Evolutionary conservation across 805 yeast genomes (phyloP), one percentile per base, ranked within the genome.

Genomic region (Cyberlindnera euphorbiiphila): DNA sequence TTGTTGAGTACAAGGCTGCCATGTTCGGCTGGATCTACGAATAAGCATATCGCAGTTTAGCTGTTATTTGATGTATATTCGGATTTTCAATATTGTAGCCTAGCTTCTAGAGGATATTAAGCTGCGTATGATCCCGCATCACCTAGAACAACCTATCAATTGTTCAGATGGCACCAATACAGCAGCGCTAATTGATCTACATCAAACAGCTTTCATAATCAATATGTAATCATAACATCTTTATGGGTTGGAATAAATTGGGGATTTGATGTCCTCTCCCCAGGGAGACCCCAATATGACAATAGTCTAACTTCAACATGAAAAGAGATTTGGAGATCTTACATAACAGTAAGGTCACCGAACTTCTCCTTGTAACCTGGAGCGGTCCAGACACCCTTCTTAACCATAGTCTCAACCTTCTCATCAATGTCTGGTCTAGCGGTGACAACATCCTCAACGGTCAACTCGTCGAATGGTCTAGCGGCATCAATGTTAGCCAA

Each of bases 361-460:
- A 93, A 93, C 81, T 89, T 93, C 71, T 93, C 98, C 71, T 85
- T 81, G 81, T 93, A 93, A 58, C 96, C 96, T 58, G 98, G 98
- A 55, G 89, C 95, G 61, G 85, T 86, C 94, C 96, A 89, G 74
- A 85, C 85, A 69, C 96, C 96, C 76, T 89, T 82, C 77, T 82
- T 78, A 58, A 93, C 88, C 93, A 91, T 82, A 71, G 87, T 87
- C 59, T 72, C 76, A 54, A 89, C 96, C 84, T 93, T 93, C 56
- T 85, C 89, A 62, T 91, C 96, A 64, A 93, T 82, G 66, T 93
- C 98, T 57, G 98, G 98, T 73, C 93, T 85, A 50, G 97, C 98
- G 74, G 79, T 78, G 59, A 82, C 82, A 53, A 93, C 85, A 56
- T 93, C 98, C 49, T 87, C 96, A 47, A 91, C 89, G 39, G 97